phyloP scores from a whole-genome alignment of 352 stramenopile genomes.

The Pythium graminicola region DNA sequence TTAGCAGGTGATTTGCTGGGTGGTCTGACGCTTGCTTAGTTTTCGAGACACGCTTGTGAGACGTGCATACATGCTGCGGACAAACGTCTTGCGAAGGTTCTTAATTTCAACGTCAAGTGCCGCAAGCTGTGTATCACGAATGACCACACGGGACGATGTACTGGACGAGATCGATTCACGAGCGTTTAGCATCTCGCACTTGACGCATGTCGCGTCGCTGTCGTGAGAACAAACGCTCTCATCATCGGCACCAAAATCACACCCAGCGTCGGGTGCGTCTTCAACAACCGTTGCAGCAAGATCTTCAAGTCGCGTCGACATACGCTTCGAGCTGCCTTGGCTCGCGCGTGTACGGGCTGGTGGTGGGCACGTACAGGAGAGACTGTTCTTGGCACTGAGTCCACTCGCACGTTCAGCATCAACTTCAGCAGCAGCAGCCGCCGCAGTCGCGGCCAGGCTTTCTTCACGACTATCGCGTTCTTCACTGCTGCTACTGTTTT shows the following conservation, averaged over 20 bases:
- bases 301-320: conserved; percentile 20
- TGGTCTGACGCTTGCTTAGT: conserved; percentile 13
- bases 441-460: conserved; percentile 1
- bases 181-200: conserved; percentile 5
- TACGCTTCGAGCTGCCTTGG: conserved; percentile 24
- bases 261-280: conserved; percentile 8
- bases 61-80: conserved; percentile 47
- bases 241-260: conserved; percentile 27
- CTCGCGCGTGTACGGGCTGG: conserved; percentile 9
- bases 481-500: conserved; percentile 19
- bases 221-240: conserved; percentile 45
- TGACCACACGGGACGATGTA: conserved; percentile 43
- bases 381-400: neutral
- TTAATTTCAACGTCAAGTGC: conserved; percentile 61
- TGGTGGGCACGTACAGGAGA: conserved; percentile 8
- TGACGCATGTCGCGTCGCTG: conserved; percentile 17
- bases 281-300: conserved; percentile 14
- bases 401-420: conserved; percentile 8
- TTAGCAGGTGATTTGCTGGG: conserved; percentile 18
- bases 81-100: conserved; percentile 53
- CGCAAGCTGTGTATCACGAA: conserved; percentile 59
- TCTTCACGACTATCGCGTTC: conserved; percentile 18
- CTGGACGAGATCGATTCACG: conserved; percentile 24
- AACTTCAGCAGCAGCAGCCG: conserved; percentile 8
- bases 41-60: conserved; percentile 38